These are phyloP conservation scores for Trichophyton equinum DNA, from an alignment of 2,329 filamentous ascomycete species.

Conservation along the genomic window DNA sequence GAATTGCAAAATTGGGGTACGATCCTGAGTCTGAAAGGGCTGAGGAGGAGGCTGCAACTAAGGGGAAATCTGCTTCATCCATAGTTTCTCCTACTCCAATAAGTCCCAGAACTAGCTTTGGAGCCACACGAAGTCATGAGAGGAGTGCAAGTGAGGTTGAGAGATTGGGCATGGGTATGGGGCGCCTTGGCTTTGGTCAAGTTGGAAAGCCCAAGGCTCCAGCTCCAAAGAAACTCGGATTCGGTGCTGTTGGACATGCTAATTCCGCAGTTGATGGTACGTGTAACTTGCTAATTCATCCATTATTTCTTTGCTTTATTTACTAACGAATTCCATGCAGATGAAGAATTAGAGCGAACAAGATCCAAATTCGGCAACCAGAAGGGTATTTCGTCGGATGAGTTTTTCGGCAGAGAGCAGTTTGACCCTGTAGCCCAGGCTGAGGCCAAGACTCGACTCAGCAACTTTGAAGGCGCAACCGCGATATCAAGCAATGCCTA, in stretches of 20 bases:
- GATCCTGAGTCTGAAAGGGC: constrained; percentile 75
- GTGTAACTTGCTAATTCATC: constrained; percentile 13
- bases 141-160: constrained; percentile 66
- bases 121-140: constrained; percentile 42
- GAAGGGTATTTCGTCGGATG: constrained; percentile 94
- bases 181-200: constrained; percentile 77
- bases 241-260: constrained; percentile 69
- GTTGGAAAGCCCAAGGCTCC: constrained; percentile 52
- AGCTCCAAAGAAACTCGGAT: constrained; percentile 68
- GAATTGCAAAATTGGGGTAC: constrained; percentile 89
- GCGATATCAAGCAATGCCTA: constrained; percentile 94
- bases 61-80: constrained; percentile 41
- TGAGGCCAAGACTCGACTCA: constrained; percentile 76
- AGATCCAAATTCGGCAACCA: constrained; percentile 80
- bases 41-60: constrained; percentile 24
- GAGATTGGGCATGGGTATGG: constrained; percentile 77
- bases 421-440: constrained; percentile 69
- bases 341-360: constrained; percentile 70
- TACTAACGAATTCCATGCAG: constrained; percentile 21
- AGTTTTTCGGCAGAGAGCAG: constrained; percentile 86
- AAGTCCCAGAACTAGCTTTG: constrained; percentile 50
- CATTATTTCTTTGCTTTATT: constrained; percentile 10
- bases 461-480: constrained; percentile 84
- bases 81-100: constrained; percentile 67
- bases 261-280: constrained; percentile 58